Base-by-base conservation (phyloP, 352 stramenopile species). In the Pythium rishiriense region DNA sequence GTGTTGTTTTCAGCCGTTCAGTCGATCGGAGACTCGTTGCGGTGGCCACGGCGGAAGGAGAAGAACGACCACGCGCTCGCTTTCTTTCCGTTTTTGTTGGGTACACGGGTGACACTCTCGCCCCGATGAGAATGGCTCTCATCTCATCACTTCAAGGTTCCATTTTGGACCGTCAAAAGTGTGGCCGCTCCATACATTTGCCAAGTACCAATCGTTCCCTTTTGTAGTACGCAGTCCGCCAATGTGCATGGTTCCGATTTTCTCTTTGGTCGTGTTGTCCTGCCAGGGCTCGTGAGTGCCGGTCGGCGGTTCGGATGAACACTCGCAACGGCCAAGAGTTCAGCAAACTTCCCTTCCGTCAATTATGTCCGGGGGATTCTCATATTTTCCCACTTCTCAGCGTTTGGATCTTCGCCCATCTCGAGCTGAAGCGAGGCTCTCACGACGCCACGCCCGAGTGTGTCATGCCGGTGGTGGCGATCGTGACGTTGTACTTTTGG, bases 401-500 rank as follows among this genome's bases (percentile, higher is more conserved):
- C n/a, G n/a, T n/a, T n/a, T n/a, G n/a, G n/a, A n/a, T n/a, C n/a
- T n/a, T n/a, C n/a, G n/a, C n/a, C n/a, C n/a, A n/a, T n/a, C n/a
- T n/a, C n/a, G n/a, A n/a, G n/a, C n/a, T n/a, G n/a, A n/a, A n/a
- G 33, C 33, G 33, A 39, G 33, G 14, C 21, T 45, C n/a, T n/a
- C n/a, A n/a, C n/a, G n/a, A n/a, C n/a, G n/a, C n/a, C n/a, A n/a
- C n/a, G n/a, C n/a, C n/a, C n/a, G n/a, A n/a, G n/a, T 29, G 6
- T 25, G 8, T 31, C 6, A 45, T 52, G 19, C 51, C n/a, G 22
- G 46, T 37, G 46, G 37, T 73, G 0, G 78, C 81, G 19, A 89
- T 76, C 1, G 77, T 83, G 10, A 90, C 71, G 26, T 85, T 87
- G 76, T 90, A 90, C 54, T 90, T 90, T 45, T 85, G 67, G 50